Evolutionary conservation across 2,329 filamentous ascomycete species (phyloP).

Genomic region (Colletotrichum somersetense): DNA sequence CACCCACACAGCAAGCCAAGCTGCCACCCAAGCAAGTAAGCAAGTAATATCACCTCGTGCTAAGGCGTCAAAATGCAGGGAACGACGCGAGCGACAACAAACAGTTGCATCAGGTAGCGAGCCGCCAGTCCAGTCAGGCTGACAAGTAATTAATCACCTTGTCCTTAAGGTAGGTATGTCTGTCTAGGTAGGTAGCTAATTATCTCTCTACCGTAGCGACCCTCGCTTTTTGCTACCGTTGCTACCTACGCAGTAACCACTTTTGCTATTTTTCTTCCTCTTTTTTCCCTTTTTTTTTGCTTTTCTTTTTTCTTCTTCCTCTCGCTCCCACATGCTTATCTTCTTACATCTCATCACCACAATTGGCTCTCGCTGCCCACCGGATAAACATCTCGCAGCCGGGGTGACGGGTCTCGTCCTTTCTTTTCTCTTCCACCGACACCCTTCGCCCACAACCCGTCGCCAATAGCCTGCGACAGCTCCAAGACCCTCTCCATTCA

Average conservation of each 20-base stretch:
- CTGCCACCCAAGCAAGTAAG: not conserved
- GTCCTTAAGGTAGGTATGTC: not conserved
- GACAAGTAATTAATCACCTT: too few species aligned
- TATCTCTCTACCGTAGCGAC: not conserved
- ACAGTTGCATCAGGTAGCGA: not conserved
- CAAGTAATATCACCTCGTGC: conserved; percentile 5
- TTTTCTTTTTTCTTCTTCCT: not conserved
- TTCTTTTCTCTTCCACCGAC: not conserved
- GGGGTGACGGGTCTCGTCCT: conserved; percentile 2
- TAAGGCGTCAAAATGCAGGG: conserved; percentile 3
- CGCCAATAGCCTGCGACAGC: conserved; percentile 12
- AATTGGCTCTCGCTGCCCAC: not conserved
- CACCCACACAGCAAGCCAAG: too few species aligned
- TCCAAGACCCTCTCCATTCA: conserved; percentile 6
- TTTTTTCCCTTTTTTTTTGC: not conserved
- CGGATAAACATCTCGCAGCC: not conserved
- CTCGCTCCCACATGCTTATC: not conserved
- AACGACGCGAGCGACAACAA: not conserved
- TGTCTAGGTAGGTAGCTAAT: not conserved
- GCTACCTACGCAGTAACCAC: not conserved
- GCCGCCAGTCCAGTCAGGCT: not conserved
- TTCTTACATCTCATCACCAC: not conserved
- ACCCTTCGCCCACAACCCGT: not conserved
- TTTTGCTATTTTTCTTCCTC: not conserved
- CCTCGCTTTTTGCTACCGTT: not conserved